Evolutionary conservation across 208 protist genomes (phyloP).

Genomic region (Polymyxa betae): DNA sequence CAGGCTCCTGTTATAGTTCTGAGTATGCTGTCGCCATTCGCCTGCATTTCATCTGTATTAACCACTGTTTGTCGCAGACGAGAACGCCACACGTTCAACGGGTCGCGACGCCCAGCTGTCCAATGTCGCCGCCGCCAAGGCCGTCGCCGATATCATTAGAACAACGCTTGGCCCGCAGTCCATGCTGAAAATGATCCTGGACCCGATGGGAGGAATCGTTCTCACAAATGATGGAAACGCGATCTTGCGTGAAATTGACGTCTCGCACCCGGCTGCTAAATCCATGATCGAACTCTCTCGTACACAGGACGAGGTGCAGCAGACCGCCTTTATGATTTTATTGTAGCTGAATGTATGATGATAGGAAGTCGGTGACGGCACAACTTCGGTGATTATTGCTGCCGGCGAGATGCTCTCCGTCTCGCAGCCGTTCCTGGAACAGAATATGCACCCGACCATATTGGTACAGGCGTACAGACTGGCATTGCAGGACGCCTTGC

Average conservation of each 20-base stretch:
- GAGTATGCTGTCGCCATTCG: not conserved
- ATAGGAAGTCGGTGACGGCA: slow-evolving; percentile 94
- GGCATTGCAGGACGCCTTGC: slow-evolving; percentile 92
- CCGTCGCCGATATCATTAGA: slow-evolving; percentile 97
- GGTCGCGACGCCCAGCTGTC: slow-evolving; percentile 95
- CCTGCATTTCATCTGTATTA: not conserved
- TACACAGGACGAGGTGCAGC: slow-evolving; percentile 86
- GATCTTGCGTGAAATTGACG: slow-evolving; percentile 99
- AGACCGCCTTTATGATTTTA: not conserved
- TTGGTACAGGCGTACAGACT: slow-evolving; percentile 95
- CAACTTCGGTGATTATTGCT: slow-evolving; percentile 98
- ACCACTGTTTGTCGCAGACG: slow-evolving; percentile 71
- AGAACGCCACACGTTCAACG: slow-evolving; percentile 92
- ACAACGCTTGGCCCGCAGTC: slow-evolving; percentile 97
- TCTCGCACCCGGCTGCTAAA: slow-evolving; percentile 99
- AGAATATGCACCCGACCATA: slow-evolving; percentile 96
- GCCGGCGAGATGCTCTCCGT: slow-evolving; percentile 96
- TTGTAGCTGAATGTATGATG: slow-evolving; percentile 1
- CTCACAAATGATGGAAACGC: slow-evolving; percentile 99
- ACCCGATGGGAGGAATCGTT: slow-evolving; percentile 98
- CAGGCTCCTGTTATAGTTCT: not conserved
- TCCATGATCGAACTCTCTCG: slow-evolving; percentile 98
- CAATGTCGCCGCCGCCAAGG: slow-evolving; percentile 96
- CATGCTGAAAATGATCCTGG: slow-evolving; percentile 99
- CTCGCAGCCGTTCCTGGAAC: slow-evolving; percentile 94